Conservation (phyloP, 768 basidiomycete genomes). For the Boletus coccyginus region DNA sequence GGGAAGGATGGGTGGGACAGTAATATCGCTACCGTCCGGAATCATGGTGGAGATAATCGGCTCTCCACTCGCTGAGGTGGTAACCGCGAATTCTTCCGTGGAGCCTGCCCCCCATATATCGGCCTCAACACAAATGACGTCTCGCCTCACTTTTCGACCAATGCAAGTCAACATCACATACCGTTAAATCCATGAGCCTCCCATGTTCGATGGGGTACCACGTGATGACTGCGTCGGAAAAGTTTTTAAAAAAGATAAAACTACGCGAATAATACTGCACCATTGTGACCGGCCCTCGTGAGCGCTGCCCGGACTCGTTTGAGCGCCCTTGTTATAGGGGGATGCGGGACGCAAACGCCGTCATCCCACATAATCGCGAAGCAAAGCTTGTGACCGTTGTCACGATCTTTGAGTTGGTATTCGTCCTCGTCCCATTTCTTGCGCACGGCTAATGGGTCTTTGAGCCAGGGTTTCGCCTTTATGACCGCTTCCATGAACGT, state of each 20-base stretch:
- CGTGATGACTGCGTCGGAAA: conserved; percentile 51
- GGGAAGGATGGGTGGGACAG: conserved; percentile 26
- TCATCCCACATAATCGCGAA: conserved; percentile 70
- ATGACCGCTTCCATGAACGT: conserved; percentile 64
- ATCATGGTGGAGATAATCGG: conserved; percentile 52
- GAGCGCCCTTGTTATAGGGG: conserved; percentile 62
- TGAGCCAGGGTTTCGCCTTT: conserved; percentile 59
- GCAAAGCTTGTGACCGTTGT: conserved; percentile 48
- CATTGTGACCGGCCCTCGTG: conserved; percentile 59
- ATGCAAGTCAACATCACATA: conserved; percentile 29
- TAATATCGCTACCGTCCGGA: conserved; percentile 27
- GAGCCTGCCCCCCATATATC: conserved; percentile 48
- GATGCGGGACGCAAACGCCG: conserved; percentile 55
- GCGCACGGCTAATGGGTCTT: conserved; percentile 56
- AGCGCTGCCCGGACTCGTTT: conserved; percentile 55
- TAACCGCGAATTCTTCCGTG: conserved; percentile 42
- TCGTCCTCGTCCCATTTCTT: conserved; percentile 61
- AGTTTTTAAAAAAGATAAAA: not conserved
- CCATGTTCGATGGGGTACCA: conserved; percentile 59
- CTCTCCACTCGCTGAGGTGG: conserved; percentile 45
- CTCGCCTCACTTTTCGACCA: not conserved
- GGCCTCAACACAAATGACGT: conserved; percentile 21
- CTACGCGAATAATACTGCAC: conserved; percentile 32
- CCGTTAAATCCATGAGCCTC: conserved; percentile 42
- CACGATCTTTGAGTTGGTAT: conserved; percentile 60